A percentile compares a stretch with the other conserved stretches of the same genome.
phyloP scores from a whole-genome alignment of 495 filamentous ascomycete genomes.

The Annulohypoxylon moriforme region DNA sequence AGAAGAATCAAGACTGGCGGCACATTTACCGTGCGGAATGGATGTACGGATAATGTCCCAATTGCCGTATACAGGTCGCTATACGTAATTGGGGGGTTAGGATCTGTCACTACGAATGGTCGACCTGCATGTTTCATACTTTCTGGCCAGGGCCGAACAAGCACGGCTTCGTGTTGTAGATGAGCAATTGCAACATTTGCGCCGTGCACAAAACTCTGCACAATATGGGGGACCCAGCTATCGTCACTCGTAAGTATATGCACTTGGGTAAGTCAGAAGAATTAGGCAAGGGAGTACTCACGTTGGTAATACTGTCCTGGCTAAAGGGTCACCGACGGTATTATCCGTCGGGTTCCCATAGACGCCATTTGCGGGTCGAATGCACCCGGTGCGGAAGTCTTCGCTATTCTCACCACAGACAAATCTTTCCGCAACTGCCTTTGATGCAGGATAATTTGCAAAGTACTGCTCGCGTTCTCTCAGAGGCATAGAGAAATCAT shows the following conservation, averaged over 20 bases:
- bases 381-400: constrained; percentile 65
- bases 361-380: constrained; percentile 69
- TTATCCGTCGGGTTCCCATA: constrained; percentile 67
- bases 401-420: constrained; percentile 60
- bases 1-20: constrained; percentile 60
- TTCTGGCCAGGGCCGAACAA: constrained; percentile 38
- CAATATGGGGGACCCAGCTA: constrained; percentile 63
- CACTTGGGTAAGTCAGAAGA: constrained; percentile 39
- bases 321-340: constrained; percentile 57
- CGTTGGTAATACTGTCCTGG: constrained; percentile 53
- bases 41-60: constrained; percentile 46
- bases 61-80: constrained; percentile 46
- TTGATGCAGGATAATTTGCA: constrained; percentile 67
- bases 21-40: constrained; percentile 49
- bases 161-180: constrained; percentile 64
- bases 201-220: constrained; percentile 68
- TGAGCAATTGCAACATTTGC: constrained; percentile 69
- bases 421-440: constrained; percentile 63
- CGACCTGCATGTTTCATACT: constrained; percentile 54
- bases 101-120: constrained; percentile 53
- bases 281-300: constrained; percentile 47
- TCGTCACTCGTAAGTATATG: constrained; percentile 33
- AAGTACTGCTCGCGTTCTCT: constrained; percentile 63
- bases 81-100: constrained; percentile 57
- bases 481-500: constrained; percentile 57